phyloP scores from a whole-genome alignment of 768 basidiomycete genomes.

The Agrocybe praecox region DNA sequence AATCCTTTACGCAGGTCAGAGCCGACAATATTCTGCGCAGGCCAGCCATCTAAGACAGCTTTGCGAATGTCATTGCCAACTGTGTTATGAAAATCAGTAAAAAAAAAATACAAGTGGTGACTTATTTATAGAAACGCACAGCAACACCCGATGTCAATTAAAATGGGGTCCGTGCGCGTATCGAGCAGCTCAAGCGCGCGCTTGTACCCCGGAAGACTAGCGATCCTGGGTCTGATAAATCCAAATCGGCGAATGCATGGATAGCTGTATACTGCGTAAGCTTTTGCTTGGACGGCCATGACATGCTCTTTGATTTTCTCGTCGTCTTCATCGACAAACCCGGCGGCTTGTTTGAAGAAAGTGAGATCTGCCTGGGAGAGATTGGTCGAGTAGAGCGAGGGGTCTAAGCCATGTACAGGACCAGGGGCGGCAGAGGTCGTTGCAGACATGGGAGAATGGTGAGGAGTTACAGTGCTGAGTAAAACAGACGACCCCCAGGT shows the following conservation, averaged over 20 bases:
- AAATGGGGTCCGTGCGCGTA: slow-evolving; percentile 28
- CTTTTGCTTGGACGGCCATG: slow-evolving; percentile 36
- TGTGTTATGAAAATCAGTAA: too few relatives aligned
- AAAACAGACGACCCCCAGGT: too few relatives aligned
- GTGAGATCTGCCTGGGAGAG: slow-evolving; percentile 27
- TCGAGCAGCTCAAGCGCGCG: slow-evolving; percentile 29
- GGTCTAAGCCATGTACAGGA: not conserved
- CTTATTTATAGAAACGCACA: too few relatives aligned
- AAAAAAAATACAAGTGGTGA: not conserved
- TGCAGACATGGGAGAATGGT: too few relatives aligned
- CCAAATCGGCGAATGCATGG: slow-evolving; percentile 37
- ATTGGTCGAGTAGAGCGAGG: slow-evolving; percentile 25
- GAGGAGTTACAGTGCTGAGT: slow-evolving; percentile 2
- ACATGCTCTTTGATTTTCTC: slow-evolving; percentile 41
- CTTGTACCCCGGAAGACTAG: slow-evolving; percentile 33
- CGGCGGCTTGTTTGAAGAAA: slow-evolving; percentile 38
- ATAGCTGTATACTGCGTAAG: slow-evolving; percentile 30
- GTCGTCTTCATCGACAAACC: slow-evolving; percentile 31
- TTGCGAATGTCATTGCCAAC: slow-evolving; percentile 44
- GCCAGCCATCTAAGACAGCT: slow-evolving; percentile 41
- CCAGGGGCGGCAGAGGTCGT: too few relatives aligned
- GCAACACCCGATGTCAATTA: slow-evolving; percentile 48
- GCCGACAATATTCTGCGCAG: slow-evolving; percentile 34
- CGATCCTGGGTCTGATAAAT: slow-evolving; percentile 37
- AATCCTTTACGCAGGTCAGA: slow-evolving; percentile 49